Conservation (phyloP, 805 yeast species). For the Pichia manshurica region DNA sequence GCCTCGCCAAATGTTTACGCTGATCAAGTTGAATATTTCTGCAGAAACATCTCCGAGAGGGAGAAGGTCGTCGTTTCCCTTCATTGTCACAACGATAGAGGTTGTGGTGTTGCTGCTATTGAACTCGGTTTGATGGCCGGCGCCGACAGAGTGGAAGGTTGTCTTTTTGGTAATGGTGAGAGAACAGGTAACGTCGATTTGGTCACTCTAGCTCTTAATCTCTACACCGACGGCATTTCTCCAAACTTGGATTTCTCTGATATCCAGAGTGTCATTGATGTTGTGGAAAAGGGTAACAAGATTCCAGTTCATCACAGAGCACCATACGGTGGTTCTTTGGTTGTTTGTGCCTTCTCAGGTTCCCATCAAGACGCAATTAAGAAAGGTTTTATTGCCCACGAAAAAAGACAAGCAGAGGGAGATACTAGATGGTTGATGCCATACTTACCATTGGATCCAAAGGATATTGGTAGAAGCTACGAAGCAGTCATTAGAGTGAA, state of each 20-base stretch:
- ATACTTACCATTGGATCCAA: conserved; percentile 74
- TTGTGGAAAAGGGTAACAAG: conserved; percentile 73
- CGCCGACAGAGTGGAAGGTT: conserved; percentile 80
- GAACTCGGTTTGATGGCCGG: conserved; percentile 77
- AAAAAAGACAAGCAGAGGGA: conserved; percentile 43
- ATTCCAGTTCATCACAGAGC: conserved; percentile 70
- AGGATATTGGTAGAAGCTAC: conserved; percentile 73
- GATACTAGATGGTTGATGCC: conserved; percentile 62
- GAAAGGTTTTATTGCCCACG: conserved; percentile 41
- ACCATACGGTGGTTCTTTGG: conserved; percentile 75
- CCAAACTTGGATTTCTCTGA: conserved; percentile 71
- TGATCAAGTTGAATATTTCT: conserved; percentile 73
- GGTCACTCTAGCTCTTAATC: conserved; percentile 66
- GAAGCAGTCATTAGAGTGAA: conserved; percentile 81
- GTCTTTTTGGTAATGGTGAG: conserved; percentile 80
- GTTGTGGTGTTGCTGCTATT: conserved; percentile 79
- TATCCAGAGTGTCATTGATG: conserved; percentile 56
- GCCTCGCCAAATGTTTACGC: conserved; percentile 73
- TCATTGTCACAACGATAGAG: conserved; percentile 77
- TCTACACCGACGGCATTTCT: conserved; percentile 72
- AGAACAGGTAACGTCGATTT: conserved; percentile 81
- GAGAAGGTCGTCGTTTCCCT: conserved; percentile 66
- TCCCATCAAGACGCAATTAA: conserved; percentile 36
- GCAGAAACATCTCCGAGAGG: conserved; percentile 61
- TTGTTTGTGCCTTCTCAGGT: conserved; percentile 74